Evolutionary conservation across 2,329 filamentous ascomycete genomes (phyloP).

Genomic region (Diplodia seriata): DNA sequence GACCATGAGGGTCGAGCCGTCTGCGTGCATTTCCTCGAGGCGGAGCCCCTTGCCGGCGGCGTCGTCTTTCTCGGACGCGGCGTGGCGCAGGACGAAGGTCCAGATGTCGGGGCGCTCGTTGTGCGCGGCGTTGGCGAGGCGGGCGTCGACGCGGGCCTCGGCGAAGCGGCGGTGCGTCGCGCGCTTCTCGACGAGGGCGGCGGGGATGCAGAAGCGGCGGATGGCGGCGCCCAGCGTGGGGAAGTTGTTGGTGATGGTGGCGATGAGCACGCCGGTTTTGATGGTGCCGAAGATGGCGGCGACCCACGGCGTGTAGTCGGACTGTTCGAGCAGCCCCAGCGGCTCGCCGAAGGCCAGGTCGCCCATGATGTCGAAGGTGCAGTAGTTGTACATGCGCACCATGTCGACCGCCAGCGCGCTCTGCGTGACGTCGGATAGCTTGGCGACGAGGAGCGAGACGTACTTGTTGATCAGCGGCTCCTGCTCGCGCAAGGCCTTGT

Average conservation of each 20-base stretch:
- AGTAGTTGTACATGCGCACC: slow-evolving; percentile 33
- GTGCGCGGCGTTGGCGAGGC: slow-evolving; percentile 35
- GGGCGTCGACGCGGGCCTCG: slow-evolving; percentile 37
- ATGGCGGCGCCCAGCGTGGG: background rate
- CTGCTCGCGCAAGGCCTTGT: slow-evolving; percentile 43
- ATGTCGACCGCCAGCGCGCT: slow-evolving; percentile 9
- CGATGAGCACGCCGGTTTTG: slow-evolving; percentile 17
- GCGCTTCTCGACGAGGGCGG: background rate
- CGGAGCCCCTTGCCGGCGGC: slow-evolving; percentile 38
- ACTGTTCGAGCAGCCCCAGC: slow-evolving; percentile 42
- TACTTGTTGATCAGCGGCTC: slow-evolving; percentile 44
- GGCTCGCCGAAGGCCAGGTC: slow-evolving; percentile 45
- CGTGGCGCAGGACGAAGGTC: slow-evolving; percentile 47
- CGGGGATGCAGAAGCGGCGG: slow-evolving; percentile 8
- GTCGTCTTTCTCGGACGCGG: too few relatives aligned
- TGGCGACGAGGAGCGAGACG: slow-evolving; percentile 41
- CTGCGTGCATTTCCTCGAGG: slow-evolving; percentile 49
- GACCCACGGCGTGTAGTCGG: slow-evolving; percentile 46
- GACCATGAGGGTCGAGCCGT: slow-evolving; percentile 48
- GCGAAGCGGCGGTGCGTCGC: background rate
- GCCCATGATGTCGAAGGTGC: slow-evolving; percentile 46
- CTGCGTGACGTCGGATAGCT: background rate
- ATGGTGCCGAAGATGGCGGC: slow-evolving; percentile 41
- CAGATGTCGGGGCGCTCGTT: slow-evolving; percentile 45
- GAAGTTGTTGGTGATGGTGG: slow-evolving; percentile 19